Conservation (phyloP, 371 early-diverging fungal genomes). For the Funneliformis caledonium region DNA sequence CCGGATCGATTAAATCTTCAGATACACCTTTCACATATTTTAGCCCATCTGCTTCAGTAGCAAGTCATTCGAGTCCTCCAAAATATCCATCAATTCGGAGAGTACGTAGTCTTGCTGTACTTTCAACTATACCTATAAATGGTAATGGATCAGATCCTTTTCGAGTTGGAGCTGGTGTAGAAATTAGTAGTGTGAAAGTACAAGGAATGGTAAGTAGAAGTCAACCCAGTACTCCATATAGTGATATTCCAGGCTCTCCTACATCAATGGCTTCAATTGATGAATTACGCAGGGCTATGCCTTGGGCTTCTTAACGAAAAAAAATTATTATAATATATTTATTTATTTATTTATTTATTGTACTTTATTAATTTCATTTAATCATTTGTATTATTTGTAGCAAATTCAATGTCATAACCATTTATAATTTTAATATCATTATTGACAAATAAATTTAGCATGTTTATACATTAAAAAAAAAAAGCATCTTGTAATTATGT, state of each 20-base stretch:
- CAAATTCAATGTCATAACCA: not conserved
- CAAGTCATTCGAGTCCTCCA: not conserved
- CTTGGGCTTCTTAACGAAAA: not conserved
- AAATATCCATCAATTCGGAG: conserved; percentile 22
- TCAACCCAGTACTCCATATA: conserved; percentile 1
- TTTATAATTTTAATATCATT: too few species aligned
- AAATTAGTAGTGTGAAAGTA: conserved; percentile 26
- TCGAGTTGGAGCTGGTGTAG: conserved; percentile 35
- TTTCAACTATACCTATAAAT: not conserved
- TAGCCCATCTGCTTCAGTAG: not conserved
- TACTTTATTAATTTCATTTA: not conserved
- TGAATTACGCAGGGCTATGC: conserved; percentile 11
- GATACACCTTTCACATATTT: not conserved
- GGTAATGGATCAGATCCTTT: not conserved
- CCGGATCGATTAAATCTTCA: not conserved
- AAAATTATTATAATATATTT: not conserved
- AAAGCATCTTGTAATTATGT: too few species aligned
- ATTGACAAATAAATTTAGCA: too few species aligned
- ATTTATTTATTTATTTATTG: too few species aligned
- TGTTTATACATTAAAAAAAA: too few species aligned
- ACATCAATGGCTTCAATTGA: conserved; percentile 5
- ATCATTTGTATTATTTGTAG: not conserved
- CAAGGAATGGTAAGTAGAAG: conserved; percentile 29
- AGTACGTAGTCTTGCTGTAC: not conserved
- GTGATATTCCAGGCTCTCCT: not conserved